phyloP scores from a whole-genome alignment of 2,329 filamentous ascomycete species.

The Colletotrichum incanum region DNA sequence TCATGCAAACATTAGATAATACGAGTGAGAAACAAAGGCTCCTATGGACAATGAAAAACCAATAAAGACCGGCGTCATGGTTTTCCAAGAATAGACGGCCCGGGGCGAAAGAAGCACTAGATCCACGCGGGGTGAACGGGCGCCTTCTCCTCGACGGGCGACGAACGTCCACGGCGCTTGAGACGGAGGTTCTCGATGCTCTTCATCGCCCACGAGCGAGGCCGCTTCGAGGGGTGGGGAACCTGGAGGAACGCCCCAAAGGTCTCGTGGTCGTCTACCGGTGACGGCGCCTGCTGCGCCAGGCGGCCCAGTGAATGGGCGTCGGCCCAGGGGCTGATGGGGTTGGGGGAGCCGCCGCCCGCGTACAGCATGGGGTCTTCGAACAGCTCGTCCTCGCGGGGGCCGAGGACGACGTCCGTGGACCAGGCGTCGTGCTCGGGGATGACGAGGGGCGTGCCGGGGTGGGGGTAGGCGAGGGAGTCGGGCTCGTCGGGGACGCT shows the following conservation, averaged over 20 bases:
- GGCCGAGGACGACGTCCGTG: conserved; percentile 35
- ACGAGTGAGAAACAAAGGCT: not conserved
- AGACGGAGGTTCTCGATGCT: conserved; percentile 46
- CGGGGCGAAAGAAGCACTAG: not conserved
- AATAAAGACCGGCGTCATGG: not conserved
- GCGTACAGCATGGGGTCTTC: not conserved
- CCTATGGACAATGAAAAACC: not conserved
- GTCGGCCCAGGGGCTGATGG: conserved; percentile 22
- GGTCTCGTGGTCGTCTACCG: conserved; percentile 1
- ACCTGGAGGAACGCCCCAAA: conserved; percentile 9
- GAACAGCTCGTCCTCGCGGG: conserved; percentile 27
- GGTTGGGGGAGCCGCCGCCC: not conserved
- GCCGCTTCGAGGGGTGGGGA: conserved; percentile 42
- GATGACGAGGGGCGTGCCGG: conserved; percentile 33
- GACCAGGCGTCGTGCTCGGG: conserved; percentile 37
- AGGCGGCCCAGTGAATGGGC: conserved; percentile 22
- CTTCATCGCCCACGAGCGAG: conserved; percentile 38
- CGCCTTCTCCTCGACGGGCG: conserved; percentile 10
- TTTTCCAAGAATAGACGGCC: not conserved
- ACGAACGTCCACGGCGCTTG: conserved; percentile 41
- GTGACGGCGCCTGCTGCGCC: not conserved
- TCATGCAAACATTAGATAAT: conserved; percentile 22
- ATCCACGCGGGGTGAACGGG: conserved; percentile 19
- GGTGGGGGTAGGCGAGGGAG: conserved; percentile 32
- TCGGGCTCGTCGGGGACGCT: conserved; percentile 33